A percentile compares a stretch with the other conserved stretches of the same genome.
These are phyloP conservation scores for Verbena officinalis DNA, from an alignment of 257 asterid genomes.

Conservation along the genomic window DNA sequence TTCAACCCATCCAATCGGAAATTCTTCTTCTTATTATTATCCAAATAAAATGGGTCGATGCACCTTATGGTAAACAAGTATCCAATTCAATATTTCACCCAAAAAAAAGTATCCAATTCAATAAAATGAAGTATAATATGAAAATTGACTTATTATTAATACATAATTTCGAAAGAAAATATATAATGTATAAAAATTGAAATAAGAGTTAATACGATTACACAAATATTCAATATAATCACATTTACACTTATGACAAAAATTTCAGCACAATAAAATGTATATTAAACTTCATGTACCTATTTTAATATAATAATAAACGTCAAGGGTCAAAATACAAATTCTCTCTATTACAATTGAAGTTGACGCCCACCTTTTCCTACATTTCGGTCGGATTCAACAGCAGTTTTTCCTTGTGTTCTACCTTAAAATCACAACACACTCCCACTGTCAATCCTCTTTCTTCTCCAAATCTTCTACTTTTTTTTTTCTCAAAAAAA, in stretches of 20 bases:
- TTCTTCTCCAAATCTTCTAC: background rate
- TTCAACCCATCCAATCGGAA: background rate
- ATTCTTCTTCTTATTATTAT: background rate
- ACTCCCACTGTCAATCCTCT: background rate
- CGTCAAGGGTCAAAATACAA: background rate
- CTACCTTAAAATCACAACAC: background rate
- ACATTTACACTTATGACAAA: no score
- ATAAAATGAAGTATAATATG: background rate
- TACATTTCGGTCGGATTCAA: background rate
- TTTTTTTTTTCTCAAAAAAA: background rate
- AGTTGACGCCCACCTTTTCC: constrained; percentile 16
- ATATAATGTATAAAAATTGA: no score
- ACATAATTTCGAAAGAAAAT: background rate
- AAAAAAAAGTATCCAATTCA: no score
- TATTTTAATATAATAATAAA: background rate
- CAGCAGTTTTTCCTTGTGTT: constrained; percentile 1
- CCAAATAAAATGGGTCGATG: no score
- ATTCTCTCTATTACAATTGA: background rate
- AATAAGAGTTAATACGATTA: no score
- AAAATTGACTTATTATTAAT: no score
- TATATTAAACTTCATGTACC: background rate
- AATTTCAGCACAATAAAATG: background rate
- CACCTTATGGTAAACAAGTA: no score
- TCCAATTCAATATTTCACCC: no score
- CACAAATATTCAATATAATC: no score